A percentile compares a stretch with the other conserved stretches of the same genome.
phyloP scores from a whole-genome alignment of 1,284 basidiomycete genomes.

The Ustilago tritici region DNA sequence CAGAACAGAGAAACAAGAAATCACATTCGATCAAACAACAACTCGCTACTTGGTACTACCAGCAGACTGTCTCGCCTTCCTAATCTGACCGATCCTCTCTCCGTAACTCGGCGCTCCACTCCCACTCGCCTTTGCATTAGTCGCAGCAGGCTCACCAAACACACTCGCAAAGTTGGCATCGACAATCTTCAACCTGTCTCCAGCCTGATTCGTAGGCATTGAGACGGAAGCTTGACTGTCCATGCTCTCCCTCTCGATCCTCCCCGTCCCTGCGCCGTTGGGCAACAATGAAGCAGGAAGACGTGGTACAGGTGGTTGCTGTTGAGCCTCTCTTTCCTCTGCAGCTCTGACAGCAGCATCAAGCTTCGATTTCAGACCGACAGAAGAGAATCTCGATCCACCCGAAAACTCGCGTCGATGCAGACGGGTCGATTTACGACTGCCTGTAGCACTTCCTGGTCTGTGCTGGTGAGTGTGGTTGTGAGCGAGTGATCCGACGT shows the following conservation, averaged over 20 bases:
- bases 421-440: slow-evolving; percentile 37
- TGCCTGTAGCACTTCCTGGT: slow-evolving; percentile 15
- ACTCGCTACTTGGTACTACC: slow-evolving; percentile 9
- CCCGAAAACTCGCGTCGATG: slow-evolving; percentile 41
- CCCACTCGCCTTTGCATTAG: background rate
- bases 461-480: slow-evolving; percentile 31
- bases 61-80: slow-evolving; percentile 33
- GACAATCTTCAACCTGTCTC: slow-evolving; percentile 5
- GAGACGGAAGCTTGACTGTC: slow-evolving; percentile 25
- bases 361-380: slow-evolving; percentile 44
- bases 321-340: slow-evolving; percentile 26
- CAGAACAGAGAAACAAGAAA: background rate
- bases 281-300: slow-evolving; percentile 39
- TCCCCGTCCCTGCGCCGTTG: slow-evolving; percentile 11
- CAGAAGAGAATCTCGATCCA: slow-evolving; percentile 30
- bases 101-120: slow-evolving; percentile 35
- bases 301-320: slow-evolving; percentile 16
- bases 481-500: slow-evolving; percentile 70
- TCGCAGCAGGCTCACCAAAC: slow-evolving; percentile 15
- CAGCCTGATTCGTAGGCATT: slow-evolving; percentile 8
- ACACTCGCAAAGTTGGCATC: slow-evolving; percentile 19
- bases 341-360: slow-evolving; percentile 36
- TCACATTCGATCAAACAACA: background rate
- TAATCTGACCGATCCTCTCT: slow-evolving; percentile 36
- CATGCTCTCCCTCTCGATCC: slow-evolving; percentile 28